Evolutionary conservation across 176 grass and related monocot genomes (phyloP), one percentile per base, ranked within the genome.

Genomic region (Cocos nucifera): DNA sequence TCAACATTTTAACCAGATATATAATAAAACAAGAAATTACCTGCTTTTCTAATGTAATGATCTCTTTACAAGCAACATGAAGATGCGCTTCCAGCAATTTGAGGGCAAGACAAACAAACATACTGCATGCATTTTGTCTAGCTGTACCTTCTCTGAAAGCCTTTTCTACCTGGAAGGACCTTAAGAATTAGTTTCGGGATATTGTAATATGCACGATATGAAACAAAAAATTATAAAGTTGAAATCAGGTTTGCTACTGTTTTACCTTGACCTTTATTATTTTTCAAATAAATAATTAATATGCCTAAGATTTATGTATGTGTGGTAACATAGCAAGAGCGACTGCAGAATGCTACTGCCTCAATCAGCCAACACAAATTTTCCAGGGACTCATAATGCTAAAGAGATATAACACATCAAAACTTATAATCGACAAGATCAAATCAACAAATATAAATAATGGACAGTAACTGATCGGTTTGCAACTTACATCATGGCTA

Each of bases 61-160:
- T 86, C 86, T 95, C 90, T 82, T 95, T 89, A 71, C 90, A 95
- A 71, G 93, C 87, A 66, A 98, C 84, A 88, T 98, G 93, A 59
- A 97, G 80, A 50, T 84, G 63, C 50, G 91, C 87, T 78, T 97
- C 93, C 56, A 97, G 75, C 57, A 97, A 75, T 77, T 97, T 88
- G 51, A 97, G 69, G 53, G 81, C 84, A 57, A 97, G 76, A 65
- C 77, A 88, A 50, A 91, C 84, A 83, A 97, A 97, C 51, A 97
- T 76, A 80, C 93, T 88, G 55, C 88, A 81, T 19, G 87, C 81
- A 77, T 97, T 91, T 85, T 91, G 93, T 21, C 85, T 78, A n/a
- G 93, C 87, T 18, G 87, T 87, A 22, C 84, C 93, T 88, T 98
- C 87, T 78, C 90, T 86, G 67, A 95, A 95, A 57, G 90, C 90